A percentile compares a stretch with the other conserved stretches of the same genome.
These are phyloP conservation scores for Phoma sp. DNA, from an alignment of 2,329 filamentous ascomycete genomes.

Conservation along the genomic window DNA sequence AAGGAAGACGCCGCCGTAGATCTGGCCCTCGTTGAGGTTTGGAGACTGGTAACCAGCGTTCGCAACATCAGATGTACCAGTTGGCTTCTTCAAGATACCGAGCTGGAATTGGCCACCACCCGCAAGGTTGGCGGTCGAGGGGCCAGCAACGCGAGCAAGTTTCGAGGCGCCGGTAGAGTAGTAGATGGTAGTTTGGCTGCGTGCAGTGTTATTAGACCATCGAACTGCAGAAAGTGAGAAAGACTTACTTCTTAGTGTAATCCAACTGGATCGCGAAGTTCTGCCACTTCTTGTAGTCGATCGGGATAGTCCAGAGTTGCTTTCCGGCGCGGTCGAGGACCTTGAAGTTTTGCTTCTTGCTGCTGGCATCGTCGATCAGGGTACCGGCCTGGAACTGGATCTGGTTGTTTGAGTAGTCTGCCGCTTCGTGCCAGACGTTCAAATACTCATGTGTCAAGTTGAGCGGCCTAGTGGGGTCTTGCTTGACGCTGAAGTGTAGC, in stretches of 20 bases:
- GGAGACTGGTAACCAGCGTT: conserved; percentile 45
- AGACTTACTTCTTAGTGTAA: conserved; percentile 60
- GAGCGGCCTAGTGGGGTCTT: conserved; percentile 59
- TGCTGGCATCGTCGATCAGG: conserved; percentile 56
- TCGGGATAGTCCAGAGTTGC: conserved; percentile 58
- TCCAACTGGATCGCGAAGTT: conserved; percentile 68
- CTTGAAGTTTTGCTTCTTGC: conserved; percentile 54
- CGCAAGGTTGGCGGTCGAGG: conserved; percentile 58
- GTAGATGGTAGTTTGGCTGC: conserved; percentile 63
- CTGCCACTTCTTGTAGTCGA: conserved; percentile 61
- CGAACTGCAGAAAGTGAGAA: background rate
- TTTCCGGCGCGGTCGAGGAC: conserved; percentile 44
- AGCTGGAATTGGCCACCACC: conserved; percentile 69
- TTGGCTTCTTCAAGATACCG: conserved; percentile 67
- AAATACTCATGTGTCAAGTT: conserved; percentile 69
- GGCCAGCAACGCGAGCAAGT: conserved; percentile 57
- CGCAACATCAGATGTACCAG: conserved; percentile 51
- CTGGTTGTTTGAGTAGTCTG: conserved; percentile 51
- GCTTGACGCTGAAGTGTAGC: conserved; percentile 65
- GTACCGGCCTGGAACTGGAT: conserved; percentile 62
- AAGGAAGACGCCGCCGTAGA: conserved; percentile 49
- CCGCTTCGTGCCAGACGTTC: conserved; percentile 49
- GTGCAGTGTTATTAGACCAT: background rate
- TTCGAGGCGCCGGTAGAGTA: conserved; percentile 59
- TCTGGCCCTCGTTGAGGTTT: conserved; percentile 48